phyloP scores from a whole-genome alignment of 192 early-diverging fungal genomes.

The Linnemannia zychae region DNA sequence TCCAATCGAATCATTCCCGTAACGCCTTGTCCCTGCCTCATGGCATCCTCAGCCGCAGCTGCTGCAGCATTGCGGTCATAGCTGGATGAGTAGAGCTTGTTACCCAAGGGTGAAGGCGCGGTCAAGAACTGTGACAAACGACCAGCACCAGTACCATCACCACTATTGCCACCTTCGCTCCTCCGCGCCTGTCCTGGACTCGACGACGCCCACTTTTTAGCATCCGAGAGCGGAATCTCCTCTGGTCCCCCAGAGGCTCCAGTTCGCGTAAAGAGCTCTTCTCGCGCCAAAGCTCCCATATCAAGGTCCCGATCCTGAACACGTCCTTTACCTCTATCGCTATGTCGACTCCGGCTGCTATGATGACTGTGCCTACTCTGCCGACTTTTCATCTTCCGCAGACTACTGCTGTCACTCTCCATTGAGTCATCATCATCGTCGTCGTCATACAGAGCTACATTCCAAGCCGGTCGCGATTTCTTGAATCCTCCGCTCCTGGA shows the following conservation, averaged over 20 bases:
- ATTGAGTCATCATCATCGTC: constrained; percentile 32
- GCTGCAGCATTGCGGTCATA: constrained; percentile 42
- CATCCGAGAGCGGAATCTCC: constrained; percentile 13
- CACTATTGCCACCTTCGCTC: neutral
- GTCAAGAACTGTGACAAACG: neutral
- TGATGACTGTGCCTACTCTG: neutral
- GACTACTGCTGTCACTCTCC: constrained; percentile 5
- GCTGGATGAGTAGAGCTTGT: constrained; percentile 20
- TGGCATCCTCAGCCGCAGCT: constrained; percentile 20
- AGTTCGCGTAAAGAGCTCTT: neutral
- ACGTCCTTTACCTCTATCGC: neutral
- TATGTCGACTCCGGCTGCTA: neutral
- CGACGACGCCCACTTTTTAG: constrained; percentile 3
- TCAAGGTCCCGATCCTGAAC: neutral
- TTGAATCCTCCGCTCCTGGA: neutral
- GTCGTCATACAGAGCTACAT: constrained; percentile 44
- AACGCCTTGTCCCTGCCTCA: neutral
- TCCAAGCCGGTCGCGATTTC: constrained; percentile 43
- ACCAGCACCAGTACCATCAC: neutral
- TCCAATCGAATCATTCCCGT: neutral
- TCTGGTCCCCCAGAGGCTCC: neutral
- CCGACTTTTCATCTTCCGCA: neutral
- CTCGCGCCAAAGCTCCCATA: constrained; percentile 16
- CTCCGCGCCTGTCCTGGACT: neutral
- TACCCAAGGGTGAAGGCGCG: neutral